A percentile compares a stretch with the other conserved stretches of the same genome.
phyloP scores from a whole-genome alignment of 495 filamentous ascomycete genomes.

The Penicillium herquei region DNA sequence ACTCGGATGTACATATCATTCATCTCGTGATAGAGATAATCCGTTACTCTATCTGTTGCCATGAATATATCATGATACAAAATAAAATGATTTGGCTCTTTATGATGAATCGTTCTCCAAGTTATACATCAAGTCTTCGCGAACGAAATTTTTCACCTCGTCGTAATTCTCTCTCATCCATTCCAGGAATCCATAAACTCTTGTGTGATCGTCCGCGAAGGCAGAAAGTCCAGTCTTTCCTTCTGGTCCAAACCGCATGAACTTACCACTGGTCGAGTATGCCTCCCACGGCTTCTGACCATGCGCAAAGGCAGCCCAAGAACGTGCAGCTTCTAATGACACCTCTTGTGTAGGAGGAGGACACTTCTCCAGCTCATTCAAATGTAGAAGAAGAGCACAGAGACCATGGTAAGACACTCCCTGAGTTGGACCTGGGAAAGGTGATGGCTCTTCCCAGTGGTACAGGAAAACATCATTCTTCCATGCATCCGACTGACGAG shows the following conservation, averaged over 20 bases:
- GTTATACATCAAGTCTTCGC: neutral
- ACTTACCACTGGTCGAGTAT: neutral
- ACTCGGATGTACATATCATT: constrained; percentile 1
- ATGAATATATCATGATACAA: neutral
- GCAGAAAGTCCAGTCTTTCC: constrained; percentile 1
- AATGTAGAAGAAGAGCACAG: constrained; percentile 7
- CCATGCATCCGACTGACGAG: neutral
- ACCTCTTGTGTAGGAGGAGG: neutral
- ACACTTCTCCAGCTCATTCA: constrained; percentile 5
- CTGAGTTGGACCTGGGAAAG: constrained; percentile 6
- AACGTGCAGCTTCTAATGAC: constrained; percentile 4
- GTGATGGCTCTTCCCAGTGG: constrained; percentile 10
- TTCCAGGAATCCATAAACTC: neutral
- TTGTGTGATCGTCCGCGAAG: constrained; percentile 5
- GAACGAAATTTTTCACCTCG: neutral
- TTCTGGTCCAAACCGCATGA: constrained; percentile 12
- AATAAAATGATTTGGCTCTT: neutral
- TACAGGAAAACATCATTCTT: constrained; percentile 6
- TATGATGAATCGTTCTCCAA: neutral
- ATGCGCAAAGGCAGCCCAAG: constrained; percentile 10
- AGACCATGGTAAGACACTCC: constrained; percentile 11
- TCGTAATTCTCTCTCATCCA: neutral
- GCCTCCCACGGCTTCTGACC: constrained; percentile 9
- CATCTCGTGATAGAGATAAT: neutral
- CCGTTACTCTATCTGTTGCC: neutral